Base-by-base conservation (phyloP, 106 monocot species). In the Agapanthus africanus region DNA sequence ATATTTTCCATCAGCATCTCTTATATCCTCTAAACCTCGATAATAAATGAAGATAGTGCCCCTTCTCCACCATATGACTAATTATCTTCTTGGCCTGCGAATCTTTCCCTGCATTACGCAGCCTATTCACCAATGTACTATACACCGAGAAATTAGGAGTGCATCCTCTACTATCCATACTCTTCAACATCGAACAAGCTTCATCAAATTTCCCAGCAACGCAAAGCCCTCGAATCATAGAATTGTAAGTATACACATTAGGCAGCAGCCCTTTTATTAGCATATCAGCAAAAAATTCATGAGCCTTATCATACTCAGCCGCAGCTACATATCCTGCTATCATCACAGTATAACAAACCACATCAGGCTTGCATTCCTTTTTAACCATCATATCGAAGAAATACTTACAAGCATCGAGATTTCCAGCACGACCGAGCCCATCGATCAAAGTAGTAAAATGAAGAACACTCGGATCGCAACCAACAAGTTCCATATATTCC, bases 391-490 rank as follows among this genome's bases (percentile, higher is more conserved):
- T 89, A 47, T 90, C 84, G n/a, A 86, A 92, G 71, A 97, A 97
- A 65, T 92, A 87, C 74, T 79, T 77, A 63, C 88, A 97, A 38
- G 97, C 97, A 64, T 82, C 82, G 15, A 87, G 61, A 69, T 97
- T 91, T 1, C 88, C 86, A 10, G 97, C 89, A 11, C 91, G 86
- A 66, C 91, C 80, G 34, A 97, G 77, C 33, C 97, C 97, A 66
- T 97, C 91, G 40, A 97, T 89, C 63, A 97, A 64, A 36, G 79
- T 87, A 7, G 97, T 92, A 32, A 89, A 97, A 82, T 97, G 97
- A 11, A 97, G 76, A 41, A 92, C 89, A 33, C 70, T 84, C 1
- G 91, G 97, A 42, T 66, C 54, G 39, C 84, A 97, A 38, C 79
- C 82, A 7, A 79, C 82, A 68, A 79, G 79, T 1, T 67, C 78